Evolutionary conservation across 352 stramenopile species (phyloP).

Genomic region (Blastocystis sp.): DNA sequence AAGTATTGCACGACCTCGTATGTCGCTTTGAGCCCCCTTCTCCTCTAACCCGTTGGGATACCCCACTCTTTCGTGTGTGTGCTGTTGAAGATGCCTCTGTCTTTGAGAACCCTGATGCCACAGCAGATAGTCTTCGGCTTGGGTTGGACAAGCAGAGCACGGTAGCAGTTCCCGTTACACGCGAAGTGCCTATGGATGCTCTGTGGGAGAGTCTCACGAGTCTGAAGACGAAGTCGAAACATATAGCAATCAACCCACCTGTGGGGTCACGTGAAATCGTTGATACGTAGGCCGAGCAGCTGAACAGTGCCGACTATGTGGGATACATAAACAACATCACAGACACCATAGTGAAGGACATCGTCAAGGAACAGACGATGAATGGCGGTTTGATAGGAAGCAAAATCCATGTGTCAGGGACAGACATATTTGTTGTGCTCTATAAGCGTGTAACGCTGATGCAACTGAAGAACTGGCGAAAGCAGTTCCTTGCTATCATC

Average conservation of each 20-base stretch:
- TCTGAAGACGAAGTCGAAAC: background rate
- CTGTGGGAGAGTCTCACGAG: conserved; percentile 39
- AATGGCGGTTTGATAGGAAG: conserved; percentile 19
- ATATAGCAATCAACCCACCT: conserved; percentile 30
- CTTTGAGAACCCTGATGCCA: background rate
- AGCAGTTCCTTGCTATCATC: conserved; percentile 14
- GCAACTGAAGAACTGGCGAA: conserved; percentile 47
- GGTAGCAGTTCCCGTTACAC: background rate
- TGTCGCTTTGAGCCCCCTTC: conserved; percentile 52
- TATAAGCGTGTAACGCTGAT: conserved; percentile 39
- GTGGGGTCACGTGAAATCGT: background rate
- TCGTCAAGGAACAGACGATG: conserved; percentile 30
- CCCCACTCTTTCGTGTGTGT: conserved; percentile 45
- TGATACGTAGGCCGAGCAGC: background rate
- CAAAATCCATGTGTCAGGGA: conserved; percentile 20
- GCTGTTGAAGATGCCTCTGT: background rate
- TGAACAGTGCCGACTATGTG: conserved; percentile 37
- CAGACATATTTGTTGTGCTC: background rate
- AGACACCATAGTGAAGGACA: conserved; percentile 38
- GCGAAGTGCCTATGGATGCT: background rate
- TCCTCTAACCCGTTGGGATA: conserved; percentile 55
- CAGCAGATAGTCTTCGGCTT: background rate
- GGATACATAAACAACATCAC: conserved; percentile 10
- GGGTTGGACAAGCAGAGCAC: conserved; percentile 37
- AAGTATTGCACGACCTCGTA: conserved; percentile 29